Evolutionary conservation across 306 rosid genomes (phyloP), one percentile per base, ranked within the genome.

Genomic region (Purshia tridentata): DNA sequence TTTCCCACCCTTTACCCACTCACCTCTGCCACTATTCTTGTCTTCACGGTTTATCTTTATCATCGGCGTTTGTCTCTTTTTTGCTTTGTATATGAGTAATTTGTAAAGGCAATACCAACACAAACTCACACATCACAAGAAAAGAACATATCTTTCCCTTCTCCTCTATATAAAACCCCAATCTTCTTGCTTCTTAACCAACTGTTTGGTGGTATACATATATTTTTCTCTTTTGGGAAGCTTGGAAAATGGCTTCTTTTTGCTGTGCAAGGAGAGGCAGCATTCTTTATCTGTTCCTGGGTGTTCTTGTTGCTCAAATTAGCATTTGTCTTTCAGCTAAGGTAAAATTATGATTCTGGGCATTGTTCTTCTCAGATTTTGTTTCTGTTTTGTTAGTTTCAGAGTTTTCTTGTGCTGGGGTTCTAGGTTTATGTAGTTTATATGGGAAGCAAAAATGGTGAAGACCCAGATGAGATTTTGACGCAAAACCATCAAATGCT

Each of bases 391-490:
- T 67, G 49, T 8, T 51, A 12, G 46, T 55, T 48, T 57, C 15
- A 44, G 35, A 16, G 65, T 70, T 71, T 16, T 6, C 8, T 19
- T 59, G 18, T 41, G 52, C 55, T 53, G 76, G 74, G 58, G 69
- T 78, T 61, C 23, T 82, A 90, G 93, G 96, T 86, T 70, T 88
- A 84, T 86, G 90, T 90, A 0, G 93, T 86, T 65, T 90, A 90
- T 57, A 90, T 90, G 91, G 96, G 96, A 84, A 88, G 87, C 90
- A 84, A 81, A 51, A 84, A 85, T 78, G 84, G 82, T 0, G 76
- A 81, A 72, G 81, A 84, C 66, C 78, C 91, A 65, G 89, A 72
- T 58, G 88, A 84, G 63, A 77, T 81, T 83, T 66, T 88, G 84
- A 75, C 67, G 46, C 87, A 84, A 16, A 77, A 84, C 62, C 93